A percentile compares a stretch with the other conserved stretches of the same genome.
phyloP scores from a whole-genome alignment of 495 filamentous ascomycete genomes.

The Aeminium ludgeri region DNA sequence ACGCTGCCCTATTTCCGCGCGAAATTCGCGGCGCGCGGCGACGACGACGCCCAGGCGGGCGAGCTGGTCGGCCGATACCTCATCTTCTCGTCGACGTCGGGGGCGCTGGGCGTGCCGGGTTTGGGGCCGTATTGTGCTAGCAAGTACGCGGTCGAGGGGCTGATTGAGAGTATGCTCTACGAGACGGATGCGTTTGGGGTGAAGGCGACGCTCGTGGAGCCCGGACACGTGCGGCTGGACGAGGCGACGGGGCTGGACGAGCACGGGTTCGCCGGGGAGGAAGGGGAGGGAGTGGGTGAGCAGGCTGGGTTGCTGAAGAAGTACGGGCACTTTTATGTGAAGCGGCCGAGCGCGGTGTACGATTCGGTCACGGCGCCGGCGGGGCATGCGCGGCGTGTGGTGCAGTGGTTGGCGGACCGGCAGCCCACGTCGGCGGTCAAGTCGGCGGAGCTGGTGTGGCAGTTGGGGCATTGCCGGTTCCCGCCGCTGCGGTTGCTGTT shows the following conservation, averaged over 20 bases:
- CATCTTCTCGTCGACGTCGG: conserved; percentile 83
- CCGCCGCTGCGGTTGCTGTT: conserved; percentile 72
- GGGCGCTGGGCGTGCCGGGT: conserved; percentile 78
- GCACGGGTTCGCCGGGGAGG: conserved; percentile 8
- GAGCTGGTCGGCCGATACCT: conserved; percentile 57
- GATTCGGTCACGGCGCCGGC: conserved; percentile 58
- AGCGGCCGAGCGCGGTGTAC: conserved; percentile 69
- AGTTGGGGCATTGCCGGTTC: conserved; percentile 81
- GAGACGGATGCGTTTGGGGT: conserved; percentile 84
- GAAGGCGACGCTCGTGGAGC: conserved; percentile 82
- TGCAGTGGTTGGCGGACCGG: conserved; percentile 86
- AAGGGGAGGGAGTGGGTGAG: background rate
- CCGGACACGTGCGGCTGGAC: conserved; percentile 71
- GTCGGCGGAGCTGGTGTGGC: conserved; percentile 91
- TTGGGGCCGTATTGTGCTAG: conserved; percentile 89
- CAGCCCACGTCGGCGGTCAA: conserved; percentile 87
- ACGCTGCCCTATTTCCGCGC: conserved; percentile 76
- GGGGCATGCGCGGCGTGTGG: conserved; percentile 76
- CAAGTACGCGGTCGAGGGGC: conserved; percentile 87
- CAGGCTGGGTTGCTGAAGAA: conserved; percentile 11
- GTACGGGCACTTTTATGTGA: conserved; percentile 85
- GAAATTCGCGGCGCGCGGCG: conserved; percentile 19
- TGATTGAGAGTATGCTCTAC: conserved; percentile 91
- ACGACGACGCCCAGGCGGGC: no score
- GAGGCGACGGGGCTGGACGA: conserved; percentile 27